Evolutionary conservation across 768 basidiomycete species (phyloP).

Genomic region (Tulasnella sp.): DNA sequence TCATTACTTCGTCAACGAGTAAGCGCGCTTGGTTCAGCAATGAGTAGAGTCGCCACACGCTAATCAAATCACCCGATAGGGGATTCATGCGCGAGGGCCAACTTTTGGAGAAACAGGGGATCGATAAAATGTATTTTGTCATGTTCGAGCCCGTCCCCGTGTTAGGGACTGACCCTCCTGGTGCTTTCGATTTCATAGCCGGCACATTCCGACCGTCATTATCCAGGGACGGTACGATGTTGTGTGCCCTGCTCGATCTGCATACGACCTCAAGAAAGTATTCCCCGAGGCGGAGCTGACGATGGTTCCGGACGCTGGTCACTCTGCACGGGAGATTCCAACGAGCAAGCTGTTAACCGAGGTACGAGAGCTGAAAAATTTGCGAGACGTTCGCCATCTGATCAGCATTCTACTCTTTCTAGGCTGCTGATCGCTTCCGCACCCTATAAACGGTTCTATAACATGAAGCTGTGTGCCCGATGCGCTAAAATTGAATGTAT

Average conservation of each 20-base stretch:
- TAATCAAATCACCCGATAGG: conserved; percentile 47
- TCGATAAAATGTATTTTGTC: conserved; percentile 80
- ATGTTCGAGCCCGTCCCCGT: not conserved
- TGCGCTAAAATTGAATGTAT: too few species aligned
- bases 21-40: not conserved
- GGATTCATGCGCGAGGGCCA: conserved; percentile 88
- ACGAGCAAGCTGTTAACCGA: conserved; percentile 71
- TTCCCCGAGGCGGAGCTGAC: conserved; percentile 80
- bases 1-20: conserved; percentile 31
- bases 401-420: not conserved
- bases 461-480: not conserved
- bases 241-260: conserved; percentile 86
- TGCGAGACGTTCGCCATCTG: not conserved
- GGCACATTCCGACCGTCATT: conserved; percentile 83
- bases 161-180: not conserved
- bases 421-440: conserved; percentile 26
- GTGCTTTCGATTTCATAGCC: conserved; percentile 50
- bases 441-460: not conserved
- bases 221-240: conserved; percentile 87
- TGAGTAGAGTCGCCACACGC: not conserved
- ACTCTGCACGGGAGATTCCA: conserved; percentile 76
- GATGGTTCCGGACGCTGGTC: conserved; percentile 85
- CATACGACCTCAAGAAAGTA: conserved; percentile 76
- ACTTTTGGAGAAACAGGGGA: conserved; percentile 77
- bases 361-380: conserved; percentile 45